Base-by-base conservation (phyloP, 2,329 filamentous ascomycete species). In the Elsinoe fawcettii region DNA sequence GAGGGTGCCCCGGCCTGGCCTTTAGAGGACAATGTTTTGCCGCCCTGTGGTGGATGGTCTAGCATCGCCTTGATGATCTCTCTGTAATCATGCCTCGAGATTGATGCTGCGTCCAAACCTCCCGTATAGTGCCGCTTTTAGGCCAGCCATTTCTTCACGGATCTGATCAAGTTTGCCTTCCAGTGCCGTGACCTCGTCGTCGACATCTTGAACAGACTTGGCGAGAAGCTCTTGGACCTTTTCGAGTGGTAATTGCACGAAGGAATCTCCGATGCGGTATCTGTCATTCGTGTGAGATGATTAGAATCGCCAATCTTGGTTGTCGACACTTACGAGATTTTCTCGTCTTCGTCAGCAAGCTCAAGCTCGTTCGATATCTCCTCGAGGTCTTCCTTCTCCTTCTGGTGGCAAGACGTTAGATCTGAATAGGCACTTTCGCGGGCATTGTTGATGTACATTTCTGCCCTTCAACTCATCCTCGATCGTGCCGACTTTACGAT, bases 31-130 rank as follows among this genome's bases (percentile, higher is more conserved):
- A 30, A 30, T 30, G 5, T 9, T 9, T 30, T 30, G 9, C 27
- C n/a, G n/a, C 27, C 27, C 5, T 30, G 27, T 30, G 27, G 5
- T 30, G 27, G 5, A 30, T 30, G 27, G 9, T 30, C 5, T 5
- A 5, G 27, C 27, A 9, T 5, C 9, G n/a, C n/a, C n/a, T n/a
- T n/a, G n/a, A n/a, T n/a, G n/a, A n/a, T n/a, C n/a, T n/a, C n/a
- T 30, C 27, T 30, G 5, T 30, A 30, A 46, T 80, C 77, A 93
- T 64, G 87, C 89, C 74, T 99, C 93, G 63, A 97, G 79, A 74
- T 99, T 99, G 78, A 99, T 99, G 71, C 91, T 95, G 72, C 88
- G 84, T 57, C 93, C 93, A 74, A 99, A 99, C 61, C 95, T 84
- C 32, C 90, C 91, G 74, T 99, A 99, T 60, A 99, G 76, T 61